Evolutionary conservation across 1,284 basidiomycete species (phyloP), one percentile per base, ranked within the genome.

Genomic region (Apiotrichum montevideense): DNA sequence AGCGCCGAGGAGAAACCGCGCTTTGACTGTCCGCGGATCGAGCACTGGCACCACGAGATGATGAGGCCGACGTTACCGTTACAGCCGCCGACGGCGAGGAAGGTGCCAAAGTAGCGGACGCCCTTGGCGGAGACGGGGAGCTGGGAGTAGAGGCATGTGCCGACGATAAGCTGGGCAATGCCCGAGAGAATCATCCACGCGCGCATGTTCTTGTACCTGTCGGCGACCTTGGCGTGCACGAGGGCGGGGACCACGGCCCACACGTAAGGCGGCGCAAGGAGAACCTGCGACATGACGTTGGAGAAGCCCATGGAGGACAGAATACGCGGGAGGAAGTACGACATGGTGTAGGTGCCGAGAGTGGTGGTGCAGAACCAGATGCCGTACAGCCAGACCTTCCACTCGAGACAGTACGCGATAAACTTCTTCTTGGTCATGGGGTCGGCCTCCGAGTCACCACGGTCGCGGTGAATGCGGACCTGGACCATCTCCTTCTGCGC

Each of bases 311-410:
- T 69, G 14, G 71, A 70, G 1, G 58, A 58, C 64, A 59, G 47
- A 46, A 79, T 79, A 46, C 72, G 65, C 21, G 77, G 77, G 1
- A 78, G 63, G 71, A 79, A 79, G 69, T 72, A 74, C 37, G 64
- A 53, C 60, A 72, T 48, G 13, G 51, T 35, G 51, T 55, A 64
- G 2, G 56, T 58, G n/a, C 55, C 62, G 40, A 57, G 58, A 21
- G 64, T 64, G 4, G 62, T 56, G 34, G 57, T 50, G 49, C 67
- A 63, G 64, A 79, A 77, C 63, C 74, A 68, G 49, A 79, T 58
- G 32, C 69, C 77, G 55, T 75, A 80, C 3, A 66, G 59, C 78
- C 78, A 80, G 29, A 79, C 61, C 70, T 78, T 79, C 61, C 68
- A 59, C 63, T 79, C 77, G 9, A 32, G 13, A 13, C 72, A 49